Base-by-base conservation (phyloP, 768 basidiomycete species). In the Kwoniella dendrophila region DNA sequence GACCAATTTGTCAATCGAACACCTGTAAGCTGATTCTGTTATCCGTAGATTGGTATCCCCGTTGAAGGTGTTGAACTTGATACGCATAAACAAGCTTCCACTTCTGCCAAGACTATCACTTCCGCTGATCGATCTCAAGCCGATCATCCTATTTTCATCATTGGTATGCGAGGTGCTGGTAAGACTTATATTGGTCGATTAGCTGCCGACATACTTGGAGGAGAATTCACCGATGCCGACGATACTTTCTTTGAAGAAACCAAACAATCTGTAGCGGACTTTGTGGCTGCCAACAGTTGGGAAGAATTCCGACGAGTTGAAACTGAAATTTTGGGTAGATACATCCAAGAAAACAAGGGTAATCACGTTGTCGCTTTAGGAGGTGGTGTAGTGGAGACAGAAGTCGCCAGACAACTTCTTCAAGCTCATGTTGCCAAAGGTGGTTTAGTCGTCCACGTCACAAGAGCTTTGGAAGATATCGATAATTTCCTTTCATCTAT, bases 81-180 rank as follows among this genome's bases (percentile, higher is more conserved):
- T n/a, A 57, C 84, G 83, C 5, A 77, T 82, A 49, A 84, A 82
- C 64, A 82, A 81, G 26, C 70, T 55, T 68, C 74, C 59, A 51
- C 58, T 11, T 80, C 82, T 4, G 83, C 85, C 18, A 87, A 88
- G 4, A 50, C 69, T 29, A 40, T 52, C 33, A 32, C 51, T 4
- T 51, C 66, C 30, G 45, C 51, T 10, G 54, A 59, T 29, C 58
- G 65, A 7, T 32, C 43, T 26, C 62, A 69, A 36, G 54, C 70
- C 26, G 72, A 76, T 36, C 76, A 77, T 7, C 79, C 78, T 48
- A 84, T 93, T 66, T 79, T 95, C 61, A 80, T 96, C 63, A 87
- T 92, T 64, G 93, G 96, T 27, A 98, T 99, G 96, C 89, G 95
- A 18, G 96, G 96, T 11, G 89, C 92, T 0, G 96, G 96, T 30